Evolutionary conservation across 2,329 filamentous ascomycete genomes (phyloP), one percentile per base, ranked within the genome.

Genomic region (Calonectria montana): DNA sequence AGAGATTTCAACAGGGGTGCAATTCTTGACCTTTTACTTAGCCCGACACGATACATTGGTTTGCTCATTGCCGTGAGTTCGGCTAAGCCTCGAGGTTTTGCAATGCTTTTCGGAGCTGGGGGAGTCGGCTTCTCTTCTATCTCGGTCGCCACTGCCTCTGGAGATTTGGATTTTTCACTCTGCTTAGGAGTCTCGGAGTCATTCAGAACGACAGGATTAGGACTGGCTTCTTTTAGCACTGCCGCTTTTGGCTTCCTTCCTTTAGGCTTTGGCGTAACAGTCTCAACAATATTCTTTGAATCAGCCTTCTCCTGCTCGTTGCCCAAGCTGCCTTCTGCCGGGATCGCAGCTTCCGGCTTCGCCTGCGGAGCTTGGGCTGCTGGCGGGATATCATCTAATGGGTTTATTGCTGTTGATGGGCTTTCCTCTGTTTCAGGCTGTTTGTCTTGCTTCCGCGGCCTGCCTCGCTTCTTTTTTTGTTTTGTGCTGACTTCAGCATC

Each of bases 1-100:
- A 89, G 74, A 25, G 83, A 83, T 79, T 89, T 89, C 29, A 90
- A 80, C 65, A 90, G 78, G 31, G 88, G 87, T 41, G 88, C 86
- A 71, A 90, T 89, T 69, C 86, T 83, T 21, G 84, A 84, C 76
- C 80, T 83, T 78, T 85, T 88, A 81, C 88, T 89, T 74, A 89
- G 79, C 3, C 88, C 88, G 66, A 90, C 87, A 18, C 88, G 83
- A 73, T 87, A 88, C 18, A 84, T 73, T 18, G 86, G 86, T 72
- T 86, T 87, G 16, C 77, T 76, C 25, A 72, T 69, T 13, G 61
- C 25, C 12, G 57, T 50, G 15, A 77, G 62, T n/a, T 73, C 66
- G 13, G 76, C 75, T 21, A 77, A 23, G 12, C 77, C 76, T 21
- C 73, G 71, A n/a, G 71, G 71, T 4, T 72, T 71, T 1, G 62